Evolutionary conservation across 1,284 basidiomycete genomes (phyloP), one percentile per base, ranked within the genome.

Genomic region (Cryptococcus sp.): DNA sequence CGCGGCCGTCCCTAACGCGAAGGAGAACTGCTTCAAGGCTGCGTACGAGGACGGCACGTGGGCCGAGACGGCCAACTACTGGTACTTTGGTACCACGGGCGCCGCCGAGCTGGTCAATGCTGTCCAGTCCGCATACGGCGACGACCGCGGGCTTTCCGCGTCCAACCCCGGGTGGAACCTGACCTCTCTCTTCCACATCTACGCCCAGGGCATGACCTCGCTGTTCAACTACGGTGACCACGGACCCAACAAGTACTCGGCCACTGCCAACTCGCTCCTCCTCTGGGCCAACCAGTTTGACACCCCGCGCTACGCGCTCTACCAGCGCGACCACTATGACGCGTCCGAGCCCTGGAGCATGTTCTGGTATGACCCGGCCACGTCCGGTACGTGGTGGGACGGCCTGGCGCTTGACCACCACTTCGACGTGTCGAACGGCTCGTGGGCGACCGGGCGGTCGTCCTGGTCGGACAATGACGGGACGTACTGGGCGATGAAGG

Each of bases 41-140:
- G 77, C 80, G 24, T 38, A 82, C 81, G 71, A 80, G 38, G 95
- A 98, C 70, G 95, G 95, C 20, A 89, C 91, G 18, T 98, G 96
- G 95, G 80, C 86, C 20, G 95, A 99, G 79, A 97, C 93, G 0
- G 82, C 92, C 57, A 92, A 98, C 79, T 96, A 95, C 75, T 94
- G 91, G 91, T 92, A 93, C 79, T 94, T 93, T 70, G 90, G 90
- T 71, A 94, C 90, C 43, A 95, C 91, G 21, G 91, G 85, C 21
- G 88, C 90, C 67, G 90, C 91, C n/a, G 93, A 98, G 79, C 87
- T 96, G 84, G 77, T 88, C 1, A 86, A 91, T 1, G 82, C 91
- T 0, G 84, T 98, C 59, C 75, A 87, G 46, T 85, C 89, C 13
- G 91, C 96, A 0, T 91, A 91, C 20, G 95, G 95, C 51, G 87